Evolutionary conservation across 2,329 filamentous ascomycete genomes (phyloP), one percentile per base, ranked within the genome.

Genomic region (Microascus cirrosus): DNA sequence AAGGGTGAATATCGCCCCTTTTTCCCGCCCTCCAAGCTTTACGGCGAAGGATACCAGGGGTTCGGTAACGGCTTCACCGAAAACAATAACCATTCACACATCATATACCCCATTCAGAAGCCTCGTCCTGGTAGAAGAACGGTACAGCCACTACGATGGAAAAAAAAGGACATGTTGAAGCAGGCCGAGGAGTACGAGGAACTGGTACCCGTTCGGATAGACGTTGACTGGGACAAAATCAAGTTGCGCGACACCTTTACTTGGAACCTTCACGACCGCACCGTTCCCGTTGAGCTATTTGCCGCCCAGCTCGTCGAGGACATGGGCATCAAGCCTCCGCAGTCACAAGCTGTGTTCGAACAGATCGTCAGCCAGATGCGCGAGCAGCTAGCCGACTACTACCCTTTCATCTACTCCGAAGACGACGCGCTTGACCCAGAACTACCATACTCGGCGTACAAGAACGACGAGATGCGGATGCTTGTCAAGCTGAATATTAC

Each of bases 391-490:
- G 84, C 85, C 65, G 94, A 97, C 69, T 97, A 90, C 69, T 96
- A 95, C 68, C 94, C 94, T 5, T 90, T 95, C 65, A 85, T 94
- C 25, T 94, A 85, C 68, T 87, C 93, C 54, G 87, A 95, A 64
- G 93, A 97, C 65, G 90, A 96, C 65, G 84, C 93, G 1, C 78
- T 96, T 53, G 93, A 99, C 66, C 89, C 91, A 1, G 87, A 94
- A 67, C 78, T 95, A 13, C 92, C 93, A 0, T 97, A 97, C 69
- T 86, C 82, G 45, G 92, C 94, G 7, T 96, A 96, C 76, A 97
- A 97, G 73, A 96, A 99, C 68, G 94, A 99, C 69, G 94, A 99
- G 74, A 96, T 99, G 93, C 87, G 94, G 55, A 89, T 99, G 64
- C 76, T 95, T 51, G 84, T 99, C 72, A 97, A 96, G 72, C 79